These are phyloP conservation scores for Aspergillus avenaceus DNA, from an alignment of 495 filamentous ascomycete genomes.

Conservation along the genomic window DNA sequence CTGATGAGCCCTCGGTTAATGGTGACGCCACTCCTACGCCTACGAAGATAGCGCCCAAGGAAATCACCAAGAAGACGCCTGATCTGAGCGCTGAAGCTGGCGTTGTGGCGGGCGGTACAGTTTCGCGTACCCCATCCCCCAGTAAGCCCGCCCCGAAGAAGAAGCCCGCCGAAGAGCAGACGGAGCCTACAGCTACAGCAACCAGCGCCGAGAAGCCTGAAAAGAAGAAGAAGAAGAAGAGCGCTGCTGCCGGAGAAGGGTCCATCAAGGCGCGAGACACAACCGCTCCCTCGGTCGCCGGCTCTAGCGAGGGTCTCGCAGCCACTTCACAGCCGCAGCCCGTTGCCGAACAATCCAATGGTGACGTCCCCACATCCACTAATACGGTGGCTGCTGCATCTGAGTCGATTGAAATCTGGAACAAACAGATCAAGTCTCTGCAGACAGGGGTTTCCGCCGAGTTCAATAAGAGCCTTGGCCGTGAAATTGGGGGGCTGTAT, in stretches of 20 bases:
- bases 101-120: slow-evolving; percentile 23
- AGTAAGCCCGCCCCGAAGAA: slow-evolving; percentile 40
- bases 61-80: slow-evolving; percentile 36
- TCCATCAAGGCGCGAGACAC: slow-evolving; percentile 30
- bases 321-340: slow-evolving; percentile 1
- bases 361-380: slow-evolving; percentile 16
- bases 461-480: slow-evolving; percentile 51
- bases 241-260: slow-evolving; percentile 30
- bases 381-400: slow-evolving; percentile 5
- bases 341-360: slow-evolving; percentile 13
- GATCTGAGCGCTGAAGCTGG: slow-evolving; percentile 22
- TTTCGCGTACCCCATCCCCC: slow-evolving; percentile 38
- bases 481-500: slow-evolving; percentile 57
- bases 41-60: slow-evolving; percentile 32
- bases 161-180: slow-evolving; percentile 40
- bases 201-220: slow-evolving; percentile 44
- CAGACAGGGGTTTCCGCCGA: slow-evolving; percentile 52
- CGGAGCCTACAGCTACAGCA: slow-evolving; percentile 22
- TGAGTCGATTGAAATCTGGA: slow-evolving; percentile 28
- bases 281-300: slow-evolving; percentile 5
- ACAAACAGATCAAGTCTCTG: slow-evolving; percentile 52
- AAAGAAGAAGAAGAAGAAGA: slow-evolving; percentile 60
- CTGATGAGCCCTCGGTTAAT: slow-evolving; percentile 49
- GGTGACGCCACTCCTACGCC: slow-evolving; percentile 38
- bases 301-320: slow-evolving; percentile 17